These are phyloP conservation scores for Gossypium herbaceum DNA, from an alignment of 345 rosid genomes.

Conservation along the genomic window DNA sequence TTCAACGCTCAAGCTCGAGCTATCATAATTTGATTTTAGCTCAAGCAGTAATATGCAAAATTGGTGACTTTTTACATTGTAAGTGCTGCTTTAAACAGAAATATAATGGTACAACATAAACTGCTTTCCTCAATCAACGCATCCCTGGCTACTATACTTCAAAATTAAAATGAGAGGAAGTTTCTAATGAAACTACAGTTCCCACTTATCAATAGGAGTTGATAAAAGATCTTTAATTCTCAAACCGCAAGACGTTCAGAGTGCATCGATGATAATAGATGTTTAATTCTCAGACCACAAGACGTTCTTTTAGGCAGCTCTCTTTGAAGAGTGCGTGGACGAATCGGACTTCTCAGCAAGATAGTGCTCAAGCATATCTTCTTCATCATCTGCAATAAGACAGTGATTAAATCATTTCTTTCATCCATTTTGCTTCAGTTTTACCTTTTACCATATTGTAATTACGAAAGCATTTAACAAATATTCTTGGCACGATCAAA, in stretches of 20 bases:
- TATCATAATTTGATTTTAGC: too few relatives aligned
- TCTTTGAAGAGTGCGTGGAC: conserved; percentile 49
- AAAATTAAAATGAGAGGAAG: background rate
- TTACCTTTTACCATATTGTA: background rate
- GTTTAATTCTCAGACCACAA: background rate
- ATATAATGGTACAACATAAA: conserved; percentile 7
- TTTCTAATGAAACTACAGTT: background rate
- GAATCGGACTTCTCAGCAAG: conserved; percentile 82
- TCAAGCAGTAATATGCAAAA: background rate
- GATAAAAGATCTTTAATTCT: background rate
- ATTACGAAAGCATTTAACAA: background rate
- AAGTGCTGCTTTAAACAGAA: conserved; percentile 1
- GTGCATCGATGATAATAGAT: conserved; percentile 32
- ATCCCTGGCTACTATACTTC: background rate
- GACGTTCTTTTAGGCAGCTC: conserved; percentile 27
- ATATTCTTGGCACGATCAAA: conserved; percentile 3
- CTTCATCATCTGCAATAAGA: conserved; percentile 65
- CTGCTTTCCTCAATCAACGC: conserved; percentile 1
- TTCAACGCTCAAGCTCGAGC: too few relatives aligned
- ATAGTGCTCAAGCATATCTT: conserved; percentile 93
- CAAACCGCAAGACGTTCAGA: conserved; percentile 12
- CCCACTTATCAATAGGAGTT: background rate
- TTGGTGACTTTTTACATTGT: background rate
- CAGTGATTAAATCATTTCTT: conserved; percentile 2
- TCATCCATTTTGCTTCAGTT: background rate